Evolutionary conservation across 345 rosid genomes (phyloP).

Genomic region (Rhizophora mangle): DNA sequence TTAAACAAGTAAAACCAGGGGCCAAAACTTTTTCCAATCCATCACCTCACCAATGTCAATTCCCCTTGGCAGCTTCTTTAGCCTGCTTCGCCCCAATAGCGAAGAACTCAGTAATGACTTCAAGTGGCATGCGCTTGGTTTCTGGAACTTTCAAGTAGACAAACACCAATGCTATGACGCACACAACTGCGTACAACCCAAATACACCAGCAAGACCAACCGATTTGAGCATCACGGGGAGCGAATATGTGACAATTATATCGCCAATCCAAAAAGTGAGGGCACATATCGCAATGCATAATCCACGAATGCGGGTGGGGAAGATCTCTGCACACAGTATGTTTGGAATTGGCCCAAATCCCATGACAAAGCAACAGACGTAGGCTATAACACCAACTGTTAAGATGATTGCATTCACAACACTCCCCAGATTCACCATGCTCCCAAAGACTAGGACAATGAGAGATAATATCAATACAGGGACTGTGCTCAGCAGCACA

Average conservation of each 20-base stretch:
- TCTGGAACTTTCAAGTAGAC: slow-evolving; percentile 84
- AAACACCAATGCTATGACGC: slow-evolving; percentile 62
- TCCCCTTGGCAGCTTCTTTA: slow-evolving; percentile 40
- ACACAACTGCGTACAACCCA: slow-evolving; percentile 67
- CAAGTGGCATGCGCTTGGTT: slow-evolving; percentile 98
- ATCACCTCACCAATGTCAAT: slow-evolving; percentile 23
- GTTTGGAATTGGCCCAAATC: slow-evolving; percentile 93
- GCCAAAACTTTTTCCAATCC: slow-evolving; percentile 28
- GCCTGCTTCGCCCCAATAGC: slow-evolving; percentile 77
- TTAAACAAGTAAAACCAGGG: neutral
- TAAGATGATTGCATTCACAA: slow-evolving; percentile 62
- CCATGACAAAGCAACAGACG: slow-evolving; percentile 94
- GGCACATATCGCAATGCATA: slow-evolving; percentile 89
- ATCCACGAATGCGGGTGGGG: slow-evolving; percentile 86
- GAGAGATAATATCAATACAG: slow-evolving; percentile 63
- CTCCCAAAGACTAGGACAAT: slow-evolving; percentile 56
- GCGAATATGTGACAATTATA: slow-evolving; percentile 73
- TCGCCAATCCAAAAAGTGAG: slow-evolving; percentile 82
- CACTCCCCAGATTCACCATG: slow-evolving; percentile 42
- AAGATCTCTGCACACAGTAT: slow-evolving; percentile 93
- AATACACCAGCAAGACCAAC: slow-evolving; percentile 80
- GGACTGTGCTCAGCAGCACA: slow-evolving; percentile 75
- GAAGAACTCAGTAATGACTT: slow-evolving; percentile 89
- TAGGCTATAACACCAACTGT: slow-evolving; percentile 63
- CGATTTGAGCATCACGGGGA: slow-evolving; percentile 75